Evolutionary conservation across 2,329 filamentous ascomycete species (phyloP), one percentile per base, ranked within the genome.

Genomic region (Arachnopeziza araneosa): DNA sequence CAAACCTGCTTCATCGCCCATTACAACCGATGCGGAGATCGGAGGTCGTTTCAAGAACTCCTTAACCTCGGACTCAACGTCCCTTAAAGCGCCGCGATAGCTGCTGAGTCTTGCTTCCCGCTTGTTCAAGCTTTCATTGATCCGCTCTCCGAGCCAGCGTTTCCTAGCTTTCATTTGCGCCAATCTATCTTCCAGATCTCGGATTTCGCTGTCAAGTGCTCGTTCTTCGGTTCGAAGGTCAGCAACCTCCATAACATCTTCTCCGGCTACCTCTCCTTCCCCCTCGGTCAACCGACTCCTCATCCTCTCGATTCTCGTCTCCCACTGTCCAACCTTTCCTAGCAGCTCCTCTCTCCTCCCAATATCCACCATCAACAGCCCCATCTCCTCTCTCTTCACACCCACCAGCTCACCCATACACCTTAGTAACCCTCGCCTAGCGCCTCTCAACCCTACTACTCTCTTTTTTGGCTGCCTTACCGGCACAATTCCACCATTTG

Each of bases 91-190:
- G 1, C 86, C 83, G 22, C 80, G 83, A 71, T 91, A 92, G 0
- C 87, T 87, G 58, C 87, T 89, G 17, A 91, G 72, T n/a, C 84
- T 85, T 1, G 88, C 86, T 70, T 91, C 88, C 48, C 87, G 78
- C 57, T 80, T 80, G 66, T 87, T 91, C 63, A 81, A 80, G 1
- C 85, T 79, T 58, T 87, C 84, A 7, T 82, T 78, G 52, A 90
- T 83, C 67, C 83, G 80, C 2, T 79, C 79, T 62, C 82, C 75
- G 0, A 92, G 73, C 69, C 79, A 81, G n/a, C 80, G 76, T 65
- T 85, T 83, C 26, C 82, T 78, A 53, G 79, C 80, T 66, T 84
- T 84, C 74, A 91, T 78, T 2, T 79, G 79, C 24, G 79, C 76
- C 1, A 93, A 76, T 64, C 83, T 82, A 67, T 84, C 79, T 71